phyloP scores from a whole-genome alignment of 768 basidiomycete species.

The Suillus tomentosus region DNA sequence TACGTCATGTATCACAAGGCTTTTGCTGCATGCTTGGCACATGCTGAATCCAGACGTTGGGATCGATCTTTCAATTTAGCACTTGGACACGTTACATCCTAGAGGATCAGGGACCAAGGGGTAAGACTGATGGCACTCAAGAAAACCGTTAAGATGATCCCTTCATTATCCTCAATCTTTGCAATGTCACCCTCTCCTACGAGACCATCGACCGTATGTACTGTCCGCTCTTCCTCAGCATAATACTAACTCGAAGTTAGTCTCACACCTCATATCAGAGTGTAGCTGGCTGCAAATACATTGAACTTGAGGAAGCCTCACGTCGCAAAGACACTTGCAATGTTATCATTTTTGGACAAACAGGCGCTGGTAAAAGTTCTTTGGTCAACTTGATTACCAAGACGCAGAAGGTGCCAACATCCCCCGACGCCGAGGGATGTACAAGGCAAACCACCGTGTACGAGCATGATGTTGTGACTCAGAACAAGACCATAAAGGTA shows the following conservation, averaged over 20 bases:
- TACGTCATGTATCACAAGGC: background rate
- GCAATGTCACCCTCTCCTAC: no score
- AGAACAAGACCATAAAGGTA: background rate
- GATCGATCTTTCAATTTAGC: no score
- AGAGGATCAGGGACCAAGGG: no score
- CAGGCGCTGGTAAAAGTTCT: conserved; percentile 32
- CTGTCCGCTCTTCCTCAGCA: no score
- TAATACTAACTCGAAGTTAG: no score
- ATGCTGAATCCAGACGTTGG: background rate
- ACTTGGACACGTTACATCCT: no score
- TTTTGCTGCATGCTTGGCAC: background rate
- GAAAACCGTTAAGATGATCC: no score
- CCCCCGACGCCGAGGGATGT: conserved; percentile 25
- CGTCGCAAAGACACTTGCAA: conserved; percentile 18
- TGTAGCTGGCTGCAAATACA: background rate
- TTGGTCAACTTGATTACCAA: conserved; percentile 31
- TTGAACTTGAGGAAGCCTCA: background rate
- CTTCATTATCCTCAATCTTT: no score
- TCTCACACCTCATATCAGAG: background rate
- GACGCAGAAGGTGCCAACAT: conserved; percentile 21
- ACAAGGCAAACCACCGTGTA: conserved; percentile 21
- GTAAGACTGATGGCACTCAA: no score
- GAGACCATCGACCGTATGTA: no score
- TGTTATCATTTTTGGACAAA: conserved; percentile 30
- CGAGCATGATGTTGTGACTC: background rate